phyloP scores from a whole-genome alignment of 2,329 filamentous ascomycete species.

The Pseudogymnoascus sp. region DNA sequence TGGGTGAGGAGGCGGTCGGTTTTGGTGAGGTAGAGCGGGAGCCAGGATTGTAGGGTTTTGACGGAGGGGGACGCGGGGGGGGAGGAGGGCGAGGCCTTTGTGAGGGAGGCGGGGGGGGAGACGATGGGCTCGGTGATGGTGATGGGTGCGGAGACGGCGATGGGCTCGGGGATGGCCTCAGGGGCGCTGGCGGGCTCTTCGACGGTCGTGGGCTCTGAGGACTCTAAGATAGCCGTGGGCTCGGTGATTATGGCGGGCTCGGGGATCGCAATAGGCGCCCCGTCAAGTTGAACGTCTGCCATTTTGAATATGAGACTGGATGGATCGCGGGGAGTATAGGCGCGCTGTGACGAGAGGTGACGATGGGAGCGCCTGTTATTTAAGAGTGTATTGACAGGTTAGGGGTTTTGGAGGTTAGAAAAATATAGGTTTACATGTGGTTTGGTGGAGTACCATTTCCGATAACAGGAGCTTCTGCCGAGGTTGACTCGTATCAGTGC shows the following conservation, averaged over 20 bases:
- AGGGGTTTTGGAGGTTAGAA: background rate
- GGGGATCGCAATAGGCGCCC: background rate
- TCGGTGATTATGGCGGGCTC: background rate
- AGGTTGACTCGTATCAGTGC: background rate
- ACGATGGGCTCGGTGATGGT: conserved; percentile 11
- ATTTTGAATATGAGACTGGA: background rate
- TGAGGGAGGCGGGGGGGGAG: conserved; percentile 10
- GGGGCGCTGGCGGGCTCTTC: background rate
- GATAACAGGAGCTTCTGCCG: background rate
- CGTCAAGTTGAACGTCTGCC: background rate
- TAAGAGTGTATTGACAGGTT: background rate
- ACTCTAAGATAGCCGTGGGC: background rate
- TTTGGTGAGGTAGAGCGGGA: conserved; percentile 26
- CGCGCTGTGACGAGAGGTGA: background rate
- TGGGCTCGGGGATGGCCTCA: background rate
- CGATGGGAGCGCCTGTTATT: background rate
- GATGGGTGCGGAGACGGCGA: background rate
- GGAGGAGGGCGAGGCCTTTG: conserved; percentile 6
- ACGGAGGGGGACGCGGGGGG: conserved; percentile 16
- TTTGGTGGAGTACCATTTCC: background rate
- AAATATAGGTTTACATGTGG: background rate
- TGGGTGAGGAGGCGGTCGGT: conserved; percentile 35
- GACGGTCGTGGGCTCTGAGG: background rate
- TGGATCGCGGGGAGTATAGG: background rate
- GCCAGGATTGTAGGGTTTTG: conserved; percentile 21